These are phyloP conservation scores for Penicillium goetzii DNA, from an alignment of 495 filamentous ascomycete genomes.

Conservation along the genomic window DNA sequence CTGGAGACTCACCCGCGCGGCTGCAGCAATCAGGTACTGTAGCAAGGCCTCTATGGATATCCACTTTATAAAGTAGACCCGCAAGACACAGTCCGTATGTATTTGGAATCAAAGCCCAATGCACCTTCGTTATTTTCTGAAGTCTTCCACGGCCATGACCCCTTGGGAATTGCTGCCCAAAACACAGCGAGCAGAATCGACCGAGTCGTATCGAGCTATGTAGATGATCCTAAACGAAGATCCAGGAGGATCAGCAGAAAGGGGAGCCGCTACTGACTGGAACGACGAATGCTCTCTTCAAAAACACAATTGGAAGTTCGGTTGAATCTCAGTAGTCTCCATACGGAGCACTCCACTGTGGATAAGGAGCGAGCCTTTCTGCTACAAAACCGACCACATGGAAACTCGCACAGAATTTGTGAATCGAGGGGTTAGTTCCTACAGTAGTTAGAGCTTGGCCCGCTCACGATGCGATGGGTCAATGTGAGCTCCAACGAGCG, in stretches of 20 bases:
- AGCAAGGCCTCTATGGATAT: not conserved
- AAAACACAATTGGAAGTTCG: not conserved
- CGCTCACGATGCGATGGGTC: not conserved
- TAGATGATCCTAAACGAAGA: not conserved
- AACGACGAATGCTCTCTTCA: not conserved
- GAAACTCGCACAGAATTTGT: conserved; percentile 13
- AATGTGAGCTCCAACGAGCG: conserved; percentile 9
- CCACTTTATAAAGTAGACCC: not conserved
- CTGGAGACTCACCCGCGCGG: not conserved
- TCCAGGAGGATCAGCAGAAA: not conserved
- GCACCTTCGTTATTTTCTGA: not conserved
- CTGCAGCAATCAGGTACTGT: not conserved
- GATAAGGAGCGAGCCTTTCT: conserved; percentile 5
- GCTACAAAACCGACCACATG: conserved; percentile 1
- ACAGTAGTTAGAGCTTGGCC: not conserved
- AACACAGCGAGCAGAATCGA: not conserved
- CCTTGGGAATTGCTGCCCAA: not conserved
- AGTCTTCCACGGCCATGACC: not conserved
- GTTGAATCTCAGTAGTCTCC: not conserved
- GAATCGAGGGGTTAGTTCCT: not conserved
- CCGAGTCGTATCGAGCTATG: not conserved
- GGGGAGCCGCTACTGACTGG: not conserved
- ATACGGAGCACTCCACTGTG: conserved; percentile 13
- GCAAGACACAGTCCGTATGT: not conserved
- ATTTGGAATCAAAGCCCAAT: not conserved